These are phyloP conservation scores for Cichorium intybus DNA, from an alignment of 140 eudicot genomes.

Conservation along the genomic window DNA sequence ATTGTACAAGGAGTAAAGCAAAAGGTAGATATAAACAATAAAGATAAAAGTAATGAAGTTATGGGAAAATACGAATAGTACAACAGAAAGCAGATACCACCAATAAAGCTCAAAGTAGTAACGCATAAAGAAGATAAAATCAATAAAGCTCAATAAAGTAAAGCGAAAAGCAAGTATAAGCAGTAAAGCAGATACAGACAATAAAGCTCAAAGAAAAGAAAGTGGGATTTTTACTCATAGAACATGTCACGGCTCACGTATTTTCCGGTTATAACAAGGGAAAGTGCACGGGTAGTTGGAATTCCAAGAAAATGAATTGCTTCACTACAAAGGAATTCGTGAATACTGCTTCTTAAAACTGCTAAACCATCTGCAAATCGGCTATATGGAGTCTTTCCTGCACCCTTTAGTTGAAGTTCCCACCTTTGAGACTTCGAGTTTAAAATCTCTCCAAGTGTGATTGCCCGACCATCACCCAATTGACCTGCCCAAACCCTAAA, in stretches of 20 bases:
- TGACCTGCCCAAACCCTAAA: conserved; percentile 98
- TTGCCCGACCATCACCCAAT: conserved; percentile 94
- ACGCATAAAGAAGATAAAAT: not conserved
- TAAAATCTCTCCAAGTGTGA: conserved; percentile 74
- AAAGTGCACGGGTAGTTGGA: conserved; percentile 88
- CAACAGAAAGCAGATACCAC: not conserved
- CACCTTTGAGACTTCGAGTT: conserved; percentile 76
- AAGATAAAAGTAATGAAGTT: too few relatives aligned
- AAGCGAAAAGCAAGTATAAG: too few relatives aligned
- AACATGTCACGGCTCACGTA: conserved; percentile 83
- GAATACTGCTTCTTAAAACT: conserved; percentile 79
- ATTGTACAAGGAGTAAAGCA: too few relatives aligned
- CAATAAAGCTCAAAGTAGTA: not conserved
- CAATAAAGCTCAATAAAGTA: conserved; percentile 15
- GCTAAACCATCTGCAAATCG: conserved; percentile 96
- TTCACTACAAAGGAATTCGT: conserved; percentile 94
- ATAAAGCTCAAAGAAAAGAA: too few relatives aligned
- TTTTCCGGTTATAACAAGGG: conserved; percentile 81
- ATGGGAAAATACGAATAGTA: too few relatives aligned
- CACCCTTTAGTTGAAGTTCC: conserved; percentile 93
- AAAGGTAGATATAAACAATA: too few relatives aligned
- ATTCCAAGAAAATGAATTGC: conserved; percentile 85
- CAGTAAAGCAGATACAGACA: too few relatives aligned
- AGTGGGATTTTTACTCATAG: conserved; percentile 55
- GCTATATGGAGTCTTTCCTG: conserved; percentile 93